Percentiles rank a stretch among this genome's conserved stretches.
Conservation (phyloP, 208 protist species). For the Crithidia fasciculata region DNA sequence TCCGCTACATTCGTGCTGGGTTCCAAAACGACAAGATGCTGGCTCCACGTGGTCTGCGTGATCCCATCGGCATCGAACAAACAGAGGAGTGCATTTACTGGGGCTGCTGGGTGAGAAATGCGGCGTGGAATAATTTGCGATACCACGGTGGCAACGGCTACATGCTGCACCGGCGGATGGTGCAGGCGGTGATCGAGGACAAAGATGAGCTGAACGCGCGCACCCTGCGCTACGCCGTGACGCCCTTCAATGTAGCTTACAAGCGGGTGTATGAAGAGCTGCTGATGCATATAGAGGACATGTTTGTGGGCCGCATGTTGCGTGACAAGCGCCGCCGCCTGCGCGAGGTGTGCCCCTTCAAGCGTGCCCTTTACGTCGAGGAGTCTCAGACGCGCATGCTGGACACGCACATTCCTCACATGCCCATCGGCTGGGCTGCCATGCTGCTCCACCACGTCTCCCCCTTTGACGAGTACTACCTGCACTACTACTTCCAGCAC, state of each 20-base stretch:
- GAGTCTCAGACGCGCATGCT: neutral
- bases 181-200: neutral
- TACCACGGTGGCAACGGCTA: neutral
- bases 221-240: neutral
- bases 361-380: neutral
- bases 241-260: neutral
- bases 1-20: conserved; percentile 6
- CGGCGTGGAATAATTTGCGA: neutral
- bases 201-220: neutral
- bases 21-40: too few species aligned
- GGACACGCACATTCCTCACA: neutral
- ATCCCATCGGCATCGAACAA: neutral
- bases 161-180: conserved; percentile 2
- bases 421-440: conserved; percentile 2
- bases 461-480: conserved; percentile 8
- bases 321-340: neutral
- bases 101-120: neutral
- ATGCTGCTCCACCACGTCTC: conserved; percentile 15
- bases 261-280: neutral
- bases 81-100: conserved; percentile 16
- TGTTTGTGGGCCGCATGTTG: conserved; percentile 6
- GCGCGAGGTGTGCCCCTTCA: neutral
- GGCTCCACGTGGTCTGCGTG: neutral
- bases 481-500: conserved; percentile 26
- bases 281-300: conserved; percentile 1